A percentile compares a stretch with the other conserved stretches of the same genome.
These are phyloP conservation scores for Nicotiana tabacum DNA, from an alignment of 257 asterid species.

Conservation along the genomic window DNA sequence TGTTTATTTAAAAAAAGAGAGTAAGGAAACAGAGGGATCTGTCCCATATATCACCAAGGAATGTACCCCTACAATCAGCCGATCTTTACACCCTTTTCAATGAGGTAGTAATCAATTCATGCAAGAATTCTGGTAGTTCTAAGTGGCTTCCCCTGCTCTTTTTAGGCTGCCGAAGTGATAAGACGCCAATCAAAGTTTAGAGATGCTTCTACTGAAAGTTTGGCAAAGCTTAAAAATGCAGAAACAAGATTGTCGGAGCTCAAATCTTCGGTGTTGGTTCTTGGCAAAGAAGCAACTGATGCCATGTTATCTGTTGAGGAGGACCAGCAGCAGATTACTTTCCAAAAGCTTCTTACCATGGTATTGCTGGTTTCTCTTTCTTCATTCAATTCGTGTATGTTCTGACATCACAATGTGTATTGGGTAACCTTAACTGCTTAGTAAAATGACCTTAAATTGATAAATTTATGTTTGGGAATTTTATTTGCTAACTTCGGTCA, in stretches of 20 bases:
- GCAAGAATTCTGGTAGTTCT: conserved; percentile 8
- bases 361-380: conserved; percentile 28
- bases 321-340: conserved; percentile 75
- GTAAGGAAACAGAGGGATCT: not conserved
- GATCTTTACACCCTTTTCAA: not conserved
- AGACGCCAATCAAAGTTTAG: conserved; percentile 77
- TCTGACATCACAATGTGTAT: not conserved
- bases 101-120: not conserved
- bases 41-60: not conserved
- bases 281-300: conserved; percentile 86
- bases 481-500: not conserved
- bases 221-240: conserved; percentile 65
- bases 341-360: conserved; percentile 69
- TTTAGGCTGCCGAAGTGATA: conserved; percentile 82
- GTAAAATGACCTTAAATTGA: not conserved
- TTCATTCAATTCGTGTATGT: not conserved
- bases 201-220: conserved; percentile 71
- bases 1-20: not conserved
- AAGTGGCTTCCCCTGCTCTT: conserved; percentile 7
- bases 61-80: not conserved
- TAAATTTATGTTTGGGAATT: not conserved
- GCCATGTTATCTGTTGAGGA: conserved; percentile 89
- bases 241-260: conserved; percentile 68
- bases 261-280: conserved; percentile 68
- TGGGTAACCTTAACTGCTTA: not conserved